phyloP scores from a whole-genome alignment of 2,329 filamentous ascomycete genomes.

The Beauveria scarabaeidicola region DNA sequence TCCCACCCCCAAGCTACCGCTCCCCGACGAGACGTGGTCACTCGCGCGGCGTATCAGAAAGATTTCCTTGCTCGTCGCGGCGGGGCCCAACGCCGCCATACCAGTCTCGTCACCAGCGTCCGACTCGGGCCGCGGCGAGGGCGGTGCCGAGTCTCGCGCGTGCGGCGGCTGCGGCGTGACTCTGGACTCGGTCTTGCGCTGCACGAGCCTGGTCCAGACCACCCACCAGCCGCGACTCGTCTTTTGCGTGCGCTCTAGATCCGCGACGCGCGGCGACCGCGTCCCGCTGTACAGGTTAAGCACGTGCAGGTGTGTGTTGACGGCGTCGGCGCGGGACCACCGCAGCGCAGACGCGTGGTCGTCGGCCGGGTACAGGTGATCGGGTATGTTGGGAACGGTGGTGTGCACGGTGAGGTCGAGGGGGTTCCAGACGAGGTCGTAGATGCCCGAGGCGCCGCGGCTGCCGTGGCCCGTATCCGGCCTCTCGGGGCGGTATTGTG shows the following conservation, averaged over 20 bases:
- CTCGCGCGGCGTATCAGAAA: slow-evolving; percentile 52
- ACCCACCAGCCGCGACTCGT: slow-evolving; percentile 63
- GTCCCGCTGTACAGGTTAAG: slow-evolving; percentile 46
- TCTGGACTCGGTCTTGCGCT: slow-evolving; percentile 13
- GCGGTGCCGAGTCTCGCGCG: background rate
- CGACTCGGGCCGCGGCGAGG: background rate
- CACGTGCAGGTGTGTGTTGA: slow-evolving; percentile 57
- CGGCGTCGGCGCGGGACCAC: slow-evolving; percentile 55
- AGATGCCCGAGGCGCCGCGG: slow-evolving; percentile 36
- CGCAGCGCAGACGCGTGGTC: slow-evolving; percentile 18
- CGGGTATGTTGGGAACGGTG: slow-evolving; percentile 59
- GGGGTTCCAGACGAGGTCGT: slow-evolving; percentile 57
- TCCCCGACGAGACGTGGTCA: slow-evolving; percentile 37
- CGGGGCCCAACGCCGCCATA: slow-evolving; percentile 12
- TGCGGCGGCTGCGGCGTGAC: slow-evolving; percentile 9
- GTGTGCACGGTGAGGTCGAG: slow-evolving; percentile 47
- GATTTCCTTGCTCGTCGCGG: slow-evolving; percentile 45
- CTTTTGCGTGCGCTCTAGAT: slow-evolving; percentile 55
- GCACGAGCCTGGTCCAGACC: slow-evolving; percentile 52
- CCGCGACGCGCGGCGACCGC: slow-evolving; percentile 28
- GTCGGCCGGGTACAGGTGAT: slow-evolving; percentile 23
- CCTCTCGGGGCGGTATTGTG: slow-evolving; percentile 45
- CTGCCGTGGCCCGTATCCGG: slow-evolving; percentile 29
- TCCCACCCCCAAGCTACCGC: slow-evolving; percentile 19
- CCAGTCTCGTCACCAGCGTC: slow-evolving; percentile 6